A percentile compares a stretch with the other conserved stretches of the same genome.
These are phyloP conservation scores for Bryum argenteum DNA, from an alignment of 225 moss, liverwort and hornwort genomes.

Conservation along the genomic window DNA sequence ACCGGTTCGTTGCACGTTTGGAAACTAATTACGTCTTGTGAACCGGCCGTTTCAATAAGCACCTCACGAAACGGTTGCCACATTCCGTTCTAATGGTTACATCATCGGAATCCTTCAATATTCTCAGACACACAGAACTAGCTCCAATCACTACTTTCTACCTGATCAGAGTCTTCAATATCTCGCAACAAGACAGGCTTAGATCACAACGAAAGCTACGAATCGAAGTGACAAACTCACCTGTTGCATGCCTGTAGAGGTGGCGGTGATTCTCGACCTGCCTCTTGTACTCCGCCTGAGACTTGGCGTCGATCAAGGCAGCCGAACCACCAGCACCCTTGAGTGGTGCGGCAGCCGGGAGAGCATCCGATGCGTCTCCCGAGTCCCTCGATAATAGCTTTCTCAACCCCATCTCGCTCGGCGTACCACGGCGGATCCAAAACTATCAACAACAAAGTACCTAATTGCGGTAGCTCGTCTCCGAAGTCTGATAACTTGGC, in stretches of 20 bases:
- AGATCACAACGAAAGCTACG: background rate
- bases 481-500: background rate
- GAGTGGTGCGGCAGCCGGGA: background rate
- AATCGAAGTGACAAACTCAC: constrained; percentile 15
- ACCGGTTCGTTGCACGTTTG: too few relatives aligned
- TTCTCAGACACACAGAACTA: too few relatives aligned
- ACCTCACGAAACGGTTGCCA: too few relatives aligned
- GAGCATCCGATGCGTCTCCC: background rate
- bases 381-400: too few relatives aligned
- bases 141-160: too few relatives aligned
- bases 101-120: too few relatives aligned
- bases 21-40: too few relatives aligned
- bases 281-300: constrained; percentile 34
- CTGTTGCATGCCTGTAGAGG: constrained; percentile 2
- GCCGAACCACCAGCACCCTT: background rate
- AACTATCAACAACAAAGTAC: too few relatives aligned
- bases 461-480: background rate
- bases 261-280: constrained; percentile 25
- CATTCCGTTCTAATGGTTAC: too few relatives aligned
- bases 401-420: constrained; percentile 20
- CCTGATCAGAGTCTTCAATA: too few relatives aligned
- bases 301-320: constrained; percentile 36
- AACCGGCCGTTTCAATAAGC: too few relatives aligned
- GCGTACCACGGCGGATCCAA: too few relatives aligned
- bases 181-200: background rate